Evolutionary conservation across 202 grass and related monocot genomes (phyloP).

Genomic region (Hordeum pubiflorum): DNA sequence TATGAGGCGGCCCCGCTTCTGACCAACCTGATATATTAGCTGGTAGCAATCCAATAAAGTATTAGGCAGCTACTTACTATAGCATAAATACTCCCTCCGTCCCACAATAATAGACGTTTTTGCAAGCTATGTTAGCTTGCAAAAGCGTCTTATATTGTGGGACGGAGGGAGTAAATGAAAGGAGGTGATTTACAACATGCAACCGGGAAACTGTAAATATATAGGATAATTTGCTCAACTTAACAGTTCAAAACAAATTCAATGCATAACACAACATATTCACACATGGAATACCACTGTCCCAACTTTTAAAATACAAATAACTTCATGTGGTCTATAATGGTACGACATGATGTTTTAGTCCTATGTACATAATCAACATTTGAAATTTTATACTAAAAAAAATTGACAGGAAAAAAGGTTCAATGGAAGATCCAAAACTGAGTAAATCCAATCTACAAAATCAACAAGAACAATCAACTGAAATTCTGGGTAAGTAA

Average conservation of each 20-base stretch:
- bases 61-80: slow-evolving; percentile 5
- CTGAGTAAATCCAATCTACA: slow-evolving; percentile 11
- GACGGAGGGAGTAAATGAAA: neutral
- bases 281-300: neutral
- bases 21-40: slow-evolving; percentile 85
- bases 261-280: neutral
- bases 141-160: no score
- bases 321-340: neutral
- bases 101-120: no score
- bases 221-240: neutral
- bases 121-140: no score
- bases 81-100: no score
- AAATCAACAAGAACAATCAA: neutral
- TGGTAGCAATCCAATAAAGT: slow-evolving; percentile 32
- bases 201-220: neutral
- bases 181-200: neutral
- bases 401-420: neutral
- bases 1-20: slow-evolving; percentile 73
- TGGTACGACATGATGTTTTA: neutral
- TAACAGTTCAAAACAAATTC: neutral
- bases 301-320: slow-evolving; percentile 9
- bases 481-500: neutral
- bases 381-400: neutral
- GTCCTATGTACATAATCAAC: neutral
- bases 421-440: neutral